Base-by-base conservation (phyloP, 2,329 filamentous ascomycete genomes). In the Chaetomium strumarium region DNA sequence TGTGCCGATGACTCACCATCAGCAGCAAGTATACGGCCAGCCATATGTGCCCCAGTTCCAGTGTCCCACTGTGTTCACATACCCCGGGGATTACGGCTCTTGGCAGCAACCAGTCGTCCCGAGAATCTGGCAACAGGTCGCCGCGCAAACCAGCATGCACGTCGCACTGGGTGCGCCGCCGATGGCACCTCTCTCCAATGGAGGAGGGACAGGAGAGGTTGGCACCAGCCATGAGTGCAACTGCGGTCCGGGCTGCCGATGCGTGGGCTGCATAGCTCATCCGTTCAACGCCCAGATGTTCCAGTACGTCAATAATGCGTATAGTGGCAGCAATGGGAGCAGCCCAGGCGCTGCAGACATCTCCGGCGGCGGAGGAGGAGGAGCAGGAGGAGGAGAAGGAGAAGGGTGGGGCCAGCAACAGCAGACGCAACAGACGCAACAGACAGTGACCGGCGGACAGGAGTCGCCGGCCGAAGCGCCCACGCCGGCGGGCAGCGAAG, bases 191-290 rank as follows among this genome's bases (percentile, higher is more conserved):
- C 40, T 46, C 13, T 33, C 53, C 13, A 56, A 58, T 16, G 57
- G 49, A 12, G 38, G 42, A 5, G 24, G 46, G 9, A 42, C 12
- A 10, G 51, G 9, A 10, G 39, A 43, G 17, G 40, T 16, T 40
- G 58, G 56, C 16, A 62, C 60, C 2, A 68, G 67, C 37, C 74
- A 79, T 56, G 70, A 64, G 39, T 88, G 85, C 60, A 72, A 73
- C 44, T 88, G 85, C 62, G 85, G 85, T 17, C 79, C 84, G 49
- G 72, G 72, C 29, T 88, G 85, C 58, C 76, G 83, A 58, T 88
- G 85, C 62, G 71, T 87, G 34, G 84, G 83, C 11, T 88, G 85
- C 63, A 75, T 81, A 5, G 80, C 79, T 2, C 84, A 87, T 64
- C 82, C 84, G 12, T 85, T 83, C 62, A 87, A 87, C 59, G 74